Evolutionary conservation across 2,329 filamentous ascomycete genomes (phyloP).

Genomic region (Conoideocrella luteorostrata): DNA sequence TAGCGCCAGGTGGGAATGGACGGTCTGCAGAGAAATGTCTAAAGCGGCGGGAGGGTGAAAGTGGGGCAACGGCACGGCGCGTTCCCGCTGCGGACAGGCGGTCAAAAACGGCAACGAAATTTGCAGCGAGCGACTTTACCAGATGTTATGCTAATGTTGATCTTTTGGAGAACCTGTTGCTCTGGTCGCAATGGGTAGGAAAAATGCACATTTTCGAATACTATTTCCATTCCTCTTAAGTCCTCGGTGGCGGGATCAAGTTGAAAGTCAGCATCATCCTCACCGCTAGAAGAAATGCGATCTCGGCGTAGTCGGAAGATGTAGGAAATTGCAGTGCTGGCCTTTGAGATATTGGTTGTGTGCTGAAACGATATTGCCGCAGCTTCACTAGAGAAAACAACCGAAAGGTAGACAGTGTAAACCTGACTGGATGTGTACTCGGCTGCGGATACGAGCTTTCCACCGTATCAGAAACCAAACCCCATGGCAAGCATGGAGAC

Average conservation of each 20-base stretch:
- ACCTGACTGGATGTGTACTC: conserved; percentile 42
- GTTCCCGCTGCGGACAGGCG: too few species aligned
- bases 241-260: not conserved
- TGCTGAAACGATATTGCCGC: conserved; percentile 35
- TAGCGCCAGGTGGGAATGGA: too few species aligned
- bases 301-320: conserved; percentile 34
- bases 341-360: conserved; percentile 46
- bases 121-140: too few species aligned
- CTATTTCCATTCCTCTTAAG: conserved; percentile 27
- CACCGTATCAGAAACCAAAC: conserved; percentile 36
- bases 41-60: too few species aligned
- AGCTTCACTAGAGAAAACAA: conserved; percentile 40
- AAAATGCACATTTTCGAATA: conserved; percentile 48
- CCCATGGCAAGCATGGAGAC: conserved; percentile 32
- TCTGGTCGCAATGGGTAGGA: conserved; percentile 43
- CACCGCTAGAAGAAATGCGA: conserved; percentile 23
- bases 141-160: conserved; percentile 34
- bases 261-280: conserved; percentile 13
- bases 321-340: conserved; percentile 40
- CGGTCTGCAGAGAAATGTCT: too few species aligned
- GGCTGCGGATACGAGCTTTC: conserved; percentile 32
- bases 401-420: conserved; percentile 45
- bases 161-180: conserved; percentile 29
- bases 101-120: too few species aligned
- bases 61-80: too few species aligned